Evolutionary conservation across 129 eudicot species (phyloP).

Genomic region (Solidago caesia): DNA sequence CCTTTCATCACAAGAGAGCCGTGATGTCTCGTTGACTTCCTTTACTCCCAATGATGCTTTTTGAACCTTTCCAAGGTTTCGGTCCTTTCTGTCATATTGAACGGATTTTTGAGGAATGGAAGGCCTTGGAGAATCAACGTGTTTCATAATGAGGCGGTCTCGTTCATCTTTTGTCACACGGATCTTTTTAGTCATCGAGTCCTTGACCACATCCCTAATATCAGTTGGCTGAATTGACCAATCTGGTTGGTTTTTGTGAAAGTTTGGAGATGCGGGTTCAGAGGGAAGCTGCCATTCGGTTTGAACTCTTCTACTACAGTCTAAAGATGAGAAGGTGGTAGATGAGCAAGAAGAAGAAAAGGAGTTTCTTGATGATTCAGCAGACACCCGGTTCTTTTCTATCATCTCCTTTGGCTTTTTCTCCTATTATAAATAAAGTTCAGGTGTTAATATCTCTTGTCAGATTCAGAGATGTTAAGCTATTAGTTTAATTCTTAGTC

Average conservation of each 20-base stretch:
- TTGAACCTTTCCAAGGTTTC: conserved; percentile 33
- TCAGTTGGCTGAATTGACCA: conserved; percentile 32
- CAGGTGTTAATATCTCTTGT: conserved; percentile 11
- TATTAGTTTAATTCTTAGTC: conserved; percentile 17
- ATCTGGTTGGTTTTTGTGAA: conserved; percentile 28
- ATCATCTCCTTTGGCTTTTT: conserved; percentile 31
- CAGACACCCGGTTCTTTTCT: conserved; percentile 45
- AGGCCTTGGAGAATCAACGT: conserved; percentile 91
- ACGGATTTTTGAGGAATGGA: conserved; percentile 33
- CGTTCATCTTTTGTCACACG: conserved; percentile 40
- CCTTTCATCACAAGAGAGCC: conserved; percentile 86
- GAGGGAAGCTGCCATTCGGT: conserved; percentile 27
- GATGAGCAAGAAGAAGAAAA: conserved; percentile 67
- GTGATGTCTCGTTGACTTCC: conserved; percentile 41
- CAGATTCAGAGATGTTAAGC: background rate
- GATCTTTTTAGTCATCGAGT: conserved; percentile 58
- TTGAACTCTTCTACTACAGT: conserved; percentile 31
- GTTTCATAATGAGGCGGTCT: conserved; percentile 38
- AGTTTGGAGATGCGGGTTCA: conserved; percentile 39
- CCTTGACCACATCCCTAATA: conserved; percentile 60
- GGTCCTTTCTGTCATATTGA: conserved; percentile 44
- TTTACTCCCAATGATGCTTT: conserved; percentile 31
- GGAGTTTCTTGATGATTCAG: conserved; percentile 68
- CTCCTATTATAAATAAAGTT: conserved; percentile 36
- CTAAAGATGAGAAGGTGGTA: conserved; percentile 43